Conservation (phyloP, 2,329 filamentous ascomycete genomes). For the Apiospora marii region DNA sequence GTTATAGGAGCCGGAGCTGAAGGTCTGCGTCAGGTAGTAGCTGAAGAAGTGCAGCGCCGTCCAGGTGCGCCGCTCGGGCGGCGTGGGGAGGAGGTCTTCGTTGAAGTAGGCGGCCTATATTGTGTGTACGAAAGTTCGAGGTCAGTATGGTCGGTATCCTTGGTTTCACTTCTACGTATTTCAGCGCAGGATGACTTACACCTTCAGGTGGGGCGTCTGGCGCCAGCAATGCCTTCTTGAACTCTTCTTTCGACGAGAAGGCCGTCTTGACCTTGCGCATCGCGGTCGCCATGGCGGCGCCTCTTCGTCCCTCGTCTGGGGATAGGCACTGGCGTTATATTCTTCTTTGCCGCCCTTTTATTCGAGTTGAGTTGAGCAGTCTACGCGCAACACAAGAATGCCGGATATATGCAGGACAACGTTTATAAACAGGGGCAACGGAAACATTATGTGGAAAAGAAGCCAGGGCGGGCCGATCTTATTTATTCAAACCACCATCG, state of each 20-base stretch:
- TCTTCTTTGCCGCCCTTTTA: too few species aligned
- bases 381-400: not conserved
- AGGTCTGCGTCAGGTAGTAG: constrained; percentile 44
- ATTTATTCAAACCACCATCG: not conserved
- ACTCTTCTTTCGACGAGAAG: constrained; percentile 30
- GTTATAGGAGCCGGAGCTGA: constrained; percentile 45
- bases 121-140: not conserved
- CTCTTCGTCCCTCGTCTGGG: not conserved
- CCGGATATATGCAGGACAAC: not conserved
- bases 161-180: not conserved
- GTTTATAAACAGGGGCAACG: not conserved
- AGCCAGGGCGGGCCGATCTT: not conserved
- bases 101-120: constrained; percentile 35
- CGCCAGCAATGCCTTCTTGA: constrained; percentile 30
- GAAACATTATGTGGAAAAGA: not conserved
- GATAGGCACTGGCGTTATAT: not conserved
- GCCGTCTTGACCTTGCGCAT: constrained; percentile 24
- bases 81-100: constrained; percentile 37
- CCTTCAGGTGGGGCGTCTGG: constrained; percentile 26
- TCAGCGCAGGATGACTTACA: not conserved
- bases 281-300: constrained; percentile 10
- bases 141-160: not conserved
- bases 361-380: too few species aligned
- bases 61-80: constrained; percentile 35
- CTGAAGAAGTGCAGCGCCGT: constrained; percentile 41